These are phyloP conservation scores for Polytolypa hystricis DNA, from an alignment of 2,329 filamentous ascomycete species.

Conservation along the genomic window DNA sequence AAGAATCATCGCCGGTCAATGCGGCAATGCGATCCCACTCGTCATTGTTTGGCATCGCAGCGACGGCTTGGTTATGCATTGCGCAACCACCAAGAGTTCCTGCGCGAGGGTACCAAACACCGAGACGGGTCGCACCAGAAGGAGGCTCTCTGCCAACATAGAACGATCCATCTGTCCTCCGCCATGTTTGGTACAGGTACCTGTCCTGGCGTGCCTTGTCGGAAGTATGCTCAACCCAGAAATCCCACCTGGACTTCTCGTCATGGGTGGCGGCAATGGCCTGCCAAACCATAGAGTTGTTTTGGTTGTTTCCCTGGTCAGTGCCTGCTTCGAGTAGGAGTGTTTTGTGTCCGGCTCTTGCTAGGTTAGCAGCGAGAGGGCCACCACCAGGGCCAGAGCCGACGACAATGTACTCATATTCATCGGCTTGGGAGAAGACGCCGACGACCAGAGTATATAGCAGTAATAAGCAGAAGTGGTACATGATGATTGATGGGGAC, in stretches of 20 bases:
- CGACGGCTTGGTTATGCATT: constrained; percentile 51
- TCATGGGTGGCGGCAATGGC: constrained; percentile 21
- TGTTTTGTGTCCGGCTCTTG: constrained; percentile 24
- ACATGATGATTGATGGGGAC: too few species aligned
- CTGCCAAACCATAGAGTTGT: constrained; percentile 22
- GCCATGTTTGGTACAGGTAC: constrained; percentile 30
- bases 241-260: constrained; percentile 22
- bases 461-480: too few species aligned
- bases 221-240: constrained; percentile 25
- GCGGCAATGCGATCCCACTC: constrained; percentile 49
- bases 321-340: constrained; percentile 30
- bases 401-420: constrained; percentile 31
- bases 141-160: constrained; percentile 47
- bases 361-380: constrained; percentile 26
- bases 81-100: constrained; percentile 49
- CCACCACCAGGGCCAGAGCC: constrained; percentile 28
- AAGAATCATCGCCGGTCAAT: constrained; percentile 50
- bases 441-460: too few species aligned
- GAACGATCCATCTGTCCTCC: constrained; percentile 35
- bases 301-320: constrained; percentile 22
- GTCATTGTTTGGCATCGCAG: constrained; percentile 46
- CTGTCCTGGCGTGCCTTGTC: constrained; percentile 20
- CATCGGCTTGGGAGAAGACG: too few species aligned
- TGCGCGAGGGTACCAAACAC: constrained; percentile 48
- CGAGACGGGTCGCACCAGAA: constrained; percentile 39